Evolutionary conservation across 2,329 filamentous ascomycete species (phyloP).

Genomic region (Alternaria gaisen): DNA sequence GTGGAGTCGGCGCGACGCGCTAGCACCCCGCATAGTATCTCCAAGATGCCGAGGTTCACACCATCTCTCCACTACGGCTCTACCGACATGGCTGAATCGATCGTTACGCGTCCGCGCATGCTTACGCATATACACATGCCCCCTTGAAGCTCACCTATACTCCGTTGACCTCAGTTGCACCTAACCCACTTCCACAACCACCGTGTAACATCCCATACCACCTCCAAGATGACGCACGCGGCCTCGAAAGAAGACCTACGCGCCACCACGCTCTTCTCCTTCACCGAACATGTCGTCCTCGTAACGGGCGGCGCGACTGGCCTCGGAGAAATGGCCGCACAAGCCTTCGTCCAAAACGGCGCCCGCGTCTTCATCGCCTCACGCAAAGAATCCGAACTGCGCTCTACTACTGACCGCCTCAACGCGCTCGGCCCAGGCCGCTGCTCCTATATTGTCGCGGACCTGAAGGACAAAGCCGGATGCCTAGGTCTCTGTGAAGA

Average conservation of each 20-base stretch:
- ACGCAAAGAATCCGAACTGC: conserved; percentile 61
- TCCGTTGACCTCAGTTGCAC: not conserved
- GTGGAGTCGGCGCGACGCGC: conserved; percentile 1
- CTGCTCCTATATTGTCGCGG: conserved; percentile 60
- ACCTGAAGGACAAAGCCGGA: conserved; percentile 63
- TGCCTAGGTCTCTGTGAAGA: conserved; percentile 60
- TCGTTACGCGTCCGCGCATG: conserved; percentile 1
- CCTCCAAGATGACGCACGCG: conserved; percentile 38
- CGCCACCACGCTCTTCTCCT: conserved; percentile 47
- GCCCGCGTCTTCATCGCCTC: conserved; percentile 64
- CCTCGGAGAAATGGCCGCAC: conserved; percentile 64
- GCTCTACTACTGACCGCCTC: conserved; percentile 57
- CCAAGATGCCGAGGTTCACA: conserved; percentile 29
- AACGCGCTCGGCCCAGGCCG: conserved; percentile 62
- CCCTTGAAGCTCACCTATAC: not conserved
- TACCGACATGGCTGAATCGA: conserved; percentile 20
- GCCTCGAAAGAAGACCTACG: conserved; percentile 45
- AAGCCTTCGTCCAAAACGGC: conserved; percentile 63
- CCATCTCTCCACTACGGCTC: conserved; percentile 23
- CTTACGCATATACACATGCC: not conserved
- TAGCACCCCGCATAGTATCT: conserved; percentile 12
- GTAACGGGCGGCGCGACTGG: conserved; percentile 62
- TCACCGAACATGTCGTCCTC: conserved; percentile 55
- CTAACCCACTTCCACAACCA: not conserved
- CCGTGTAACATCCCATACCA: not conserved